These are phyloP conservation scores for Phoma sp. DNA, from an alignment of 2,329 filamentous ascomycete species.

Conservation along the genomic window DNA sequence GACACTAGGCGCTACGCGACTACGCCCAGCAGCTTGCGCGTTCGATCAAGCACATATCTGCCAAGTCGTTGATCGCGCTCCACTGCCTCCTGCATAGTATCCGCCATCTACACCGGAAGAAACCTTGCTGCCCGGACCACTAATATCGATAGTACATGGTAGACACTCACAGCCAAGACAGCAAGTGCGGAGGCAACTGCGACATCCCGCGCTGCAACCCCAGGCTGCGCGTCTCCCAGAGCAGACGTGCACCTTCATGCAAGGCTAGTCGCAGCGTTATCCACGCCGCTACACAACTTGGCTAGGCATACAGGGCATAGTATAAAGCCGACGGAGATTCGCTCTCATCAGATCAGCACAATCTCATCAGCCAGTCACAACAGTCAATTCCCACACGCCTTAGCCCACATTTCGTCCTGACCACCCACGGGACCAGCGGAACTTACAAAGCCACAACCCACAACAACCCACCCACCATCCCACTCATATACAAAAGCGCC, in stretches of 20 bases:
- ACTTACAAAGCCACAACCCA: constrained; percentile 27
- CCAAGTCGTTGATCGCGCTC: constrained; percentile 19
- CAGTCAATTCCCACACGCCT: constrained; percentile 34
- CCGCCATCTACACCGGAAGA: constrained; percentile 26
- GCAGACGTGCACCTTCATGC: constrained; percentile 16
- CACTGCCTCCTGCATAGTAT: constrained; percentile 18
- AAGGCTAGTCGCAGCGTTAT: constrained; percentile 18
- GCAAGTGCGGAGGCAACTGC: constrained; percentile 32
- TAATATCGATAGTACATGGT: constrained; percentile 21
- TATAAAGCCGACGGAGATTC: constrained; percentile 26
- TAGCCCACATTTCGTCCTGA: constrained; percentile 26
- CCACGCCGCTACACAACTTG: constrained; percentile 12
- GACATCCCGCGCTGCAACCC: constrained; percentile 40
- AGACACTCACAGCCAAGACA: constrained; percentile 28
- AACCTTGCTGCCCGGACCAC: constrained; percentile 23
- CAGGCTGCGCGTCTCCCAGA: constrained; percentile 12
- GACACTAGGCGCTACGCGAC: constrained; percentile 33
- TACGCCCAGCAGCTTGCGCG: constrained; percentile 25
- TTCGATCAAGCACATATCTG: constrained; percentile 28
- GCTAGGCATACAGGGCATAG: constrained; percentile 17
- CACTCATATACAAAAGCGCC: constrained; percentile 26
- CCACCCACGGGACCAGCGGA: constrained; percentile 27
- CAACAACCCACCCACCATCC: constrained; percentile 12
- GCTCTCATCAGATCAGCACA: constrained; percentile 19
- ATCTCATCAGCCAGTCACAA: constrained; percentile 27